Conservation (phyloP, 2,329 filamentous ascomycete genomes). For the Diaporthe capsici region DNA sequence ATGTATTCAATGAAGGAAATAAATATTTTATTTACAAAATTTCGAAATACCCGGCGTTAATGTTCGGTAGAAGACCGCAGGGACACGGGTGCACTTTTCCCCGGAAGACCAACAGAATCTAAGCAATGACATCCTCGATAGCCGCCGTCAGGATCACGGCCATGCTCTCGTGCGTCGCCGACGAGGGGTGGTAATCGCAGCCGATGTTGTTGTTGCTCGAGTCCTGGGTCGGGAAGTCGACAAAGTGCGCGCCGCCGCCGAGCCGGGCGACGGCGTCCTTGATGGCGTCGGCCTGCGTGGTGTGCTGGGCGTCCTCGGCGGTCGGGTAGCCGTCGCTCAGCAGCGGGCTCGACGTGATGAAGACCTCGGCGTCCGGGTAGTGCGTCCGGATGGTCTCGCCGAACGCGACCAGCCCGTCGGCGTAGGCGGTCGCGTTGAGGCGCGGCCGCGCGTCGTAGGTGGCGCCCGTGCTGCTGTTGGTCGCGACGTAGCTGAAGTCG, state of each 20-base stretch:
- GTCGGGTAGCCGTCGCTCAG: conserved; percentile 56
- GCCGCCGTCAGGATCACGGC: conserved; percentile 39
- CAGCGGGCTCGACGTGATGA: conserved; percentile 58
- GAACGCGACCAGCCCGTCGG: conserved; percentile 50
- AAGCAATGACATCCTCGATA: conserved; percentile 30
- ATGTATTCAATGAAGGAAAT: too few species aligned
- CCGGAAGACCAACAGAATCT: not conserved
- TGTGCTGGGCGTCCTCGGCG: conserved; percentile 54
- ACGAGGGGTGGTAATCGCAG: conserved; percentile 59
- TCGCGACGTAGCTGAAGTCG: conserved; percentile 55
- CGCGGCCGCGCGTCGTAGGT: conserved; percentile 44
- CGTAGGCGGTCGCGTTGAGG: conserved; percentile 48
- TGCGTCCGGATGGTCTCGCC: conserved; percentile 51
- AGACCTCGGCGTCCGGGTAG: conserved; percentile 55
- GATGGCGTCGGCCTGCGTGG: conserved; percentile 53
- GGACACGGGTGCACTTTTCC: not conserved
- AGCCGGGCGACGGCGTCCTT: conserved; percentile 52
- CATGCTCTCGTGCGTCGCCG: conserved; percentile 51
- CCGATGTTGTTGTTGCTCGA: conserved; percentile 51
- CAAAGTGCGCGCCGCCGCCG: conserved; percentile 52
- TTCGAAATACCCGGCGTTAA: too few species aligned
- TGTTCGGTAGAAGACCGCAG: not conserved
- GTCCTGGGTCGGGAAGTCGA: conserved; percentile 58
- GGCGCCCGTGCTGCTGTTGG: not conserved
- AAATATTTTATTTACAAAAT: too few species aligned